phyloP scores from a whole-genome alignment of 192 early-diverging fungal genomes.

The Fimicolochytrium jonesii region DNA sequence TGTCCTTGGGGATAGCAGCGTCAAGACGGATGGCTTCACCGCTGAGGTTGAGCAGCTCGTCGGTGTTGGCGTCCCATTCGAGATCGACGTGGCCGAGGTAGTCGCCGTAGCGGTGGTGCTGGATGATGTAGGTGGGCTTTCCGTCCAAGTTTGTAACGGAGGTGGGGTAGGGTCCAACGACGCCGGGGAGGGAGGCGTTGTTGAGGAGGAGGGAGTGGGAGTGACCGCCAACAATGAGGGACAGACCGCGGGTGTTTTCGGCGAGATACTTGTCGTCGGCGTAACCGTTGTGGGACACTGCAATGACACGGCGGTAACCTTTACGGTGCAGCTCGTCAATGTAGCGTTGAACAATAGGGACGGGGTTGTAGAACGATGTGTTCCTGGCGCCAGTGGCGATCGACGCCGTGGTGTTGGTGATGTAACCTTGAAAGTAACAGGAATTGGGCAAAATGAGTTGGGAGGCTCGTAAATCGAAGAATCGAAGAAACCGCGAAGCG shows the following conservation, averaged over 20 bases:
- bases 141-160: conserved; percentile 58
- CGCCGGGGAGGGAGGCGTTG: conserved; percentile 28
- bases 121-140: conserved; percentile 64
- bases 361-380: conserved; percentile 56
- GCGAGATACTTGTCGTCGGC: conserved; percentile 63
- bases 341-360: conserved; percentile 54
- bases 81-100: conserved; percentile 44
- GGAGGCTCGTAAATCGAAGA: too few species aligned
- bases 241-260: conserved; percentile 47
- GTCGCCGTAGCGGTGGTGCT: conserved; percentile 58
- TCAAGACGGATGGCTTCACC: conserved; percentile 61
- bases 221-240: conserved; percentile 71
- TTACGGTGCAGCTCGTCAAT: conserved; percentile 55
- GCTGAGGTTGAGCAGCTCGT: conserved; percentile 44
- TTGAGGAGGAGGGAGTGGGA: conserved; percentile 64
- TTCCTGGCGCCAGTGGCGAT: conserved; percentile 50
- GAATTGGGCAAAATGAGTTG: too few species aligned
- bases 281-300: conserved; percentile 72
- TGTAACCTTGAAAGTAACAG: too few species aligned
- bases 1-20: conserved; percentile 46
- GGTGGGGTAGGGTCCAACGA: conserved; percentile 67
- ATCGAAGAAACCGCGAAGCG: too few species aligned
- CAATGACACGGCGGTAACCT: conserved; percentile 65
- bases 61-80: conserved; percentile 42
- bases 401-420: conserved; percentile 49